phyloP scores from a whole-genome alignment of 2,329 filamentous ascomycete genomes.

The Beauveria bassiana region DNA sequence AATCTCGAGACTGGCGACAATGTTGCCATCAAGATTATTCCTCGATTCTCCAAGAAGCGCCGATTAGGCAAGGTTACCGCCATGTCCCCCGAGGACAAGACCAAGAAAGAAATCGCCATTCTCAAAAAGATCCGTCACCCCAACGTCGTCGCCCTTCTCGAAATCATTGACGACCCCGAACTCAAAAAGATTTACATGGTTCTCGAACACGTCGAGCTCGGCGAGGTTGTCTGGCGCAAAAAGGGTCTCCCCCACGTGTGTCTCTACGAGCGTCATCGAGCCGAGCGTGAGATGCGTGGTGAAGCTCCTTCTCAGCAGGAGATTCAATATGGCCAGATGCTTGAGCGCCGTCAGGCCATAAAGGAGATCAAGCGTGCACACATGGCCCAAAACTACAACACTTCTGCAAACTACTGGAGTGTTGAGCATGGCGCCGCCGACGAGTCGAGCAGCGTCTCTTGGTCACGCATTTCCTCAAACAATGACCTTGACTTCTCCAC shows the following conservation, averaged over 20 bases:
- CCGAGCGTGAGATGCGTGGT: slow-evolving; percentile 63
- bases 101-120: slow-evolving; percentile 94
- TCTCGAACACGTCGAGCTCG: slow-evolving; percentile 86
- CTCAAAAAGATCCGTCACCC: slow-evolving; percentile 95
- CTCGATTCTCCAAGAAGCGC: slow-evolving; percentile 86
- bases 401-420: slow-evolving; percentile 67
- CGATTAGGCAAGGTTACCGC: slow-evolving; percentile 77
- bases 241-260: slow-evolving; percentile 80
- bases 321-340: slow-evolving; percentile 50
- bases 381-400: slow-evolving; percentile 38
- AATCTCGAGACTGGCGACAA: slow-evolving; percentile 67
- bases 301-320: slow-evolving; percentile 52
- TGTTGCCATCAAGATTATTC: slow-evolving; percentile 98
- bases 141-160: slow-evolving; percentile 91
- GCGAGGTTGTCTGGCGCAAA: slow-evolving; percentile 90
- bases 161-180: slow-evolving; percentile 95
- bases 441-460: slow-evolving; percentile 36
- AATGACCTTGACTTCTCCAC: slow-evolving; percentile 32
- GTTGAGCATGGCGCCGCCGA: slow-evolving; percentile 65
- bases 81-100: slow-evolving; percentile 63
- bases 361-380: slow-evolving; percentile 52
- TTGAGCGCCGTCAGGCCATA: slow-evolving; percentile 50
- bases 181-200: slow-evolving; percentile 98
- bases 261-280: slow-evolving; percentile 69
- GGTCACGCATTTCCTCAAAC: slow-evolving; percentile 34